A percentile compares a stretch with the other conserved stretches of the same genome.
These are phyloP conservation scores for Bruguiera sexangula DNA, from an alignment of 345 rosid species.

Conservation along the genomic window DNA sequence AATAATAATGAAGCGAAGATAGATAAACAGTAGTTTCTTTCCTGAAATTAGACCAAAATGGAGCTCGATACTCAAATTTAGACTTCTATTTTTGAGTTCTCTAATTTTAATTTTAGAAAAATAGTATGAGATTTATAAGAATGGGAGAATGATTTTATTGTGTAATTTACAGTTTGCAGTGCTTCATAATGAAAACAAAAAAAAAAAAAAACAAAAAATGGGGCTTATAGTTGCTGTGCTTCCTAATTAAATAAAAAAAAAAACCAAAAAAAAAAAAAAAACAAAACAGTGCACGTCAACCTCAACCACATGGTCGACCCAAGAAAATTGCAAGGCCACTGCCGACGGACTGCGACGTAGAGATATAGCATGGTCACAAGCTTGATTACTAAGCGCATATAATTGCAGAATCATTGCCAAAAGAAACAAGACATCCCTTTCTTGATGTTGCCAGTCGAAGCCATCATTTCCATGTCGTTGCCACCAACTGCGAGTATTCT, in stretches of 20 bases:
- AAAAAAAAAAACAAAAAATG: neutral
- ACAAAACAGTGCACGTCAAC: neutral
- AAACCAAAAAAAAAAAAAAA: neutral
- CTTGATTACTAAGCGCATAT: neutral
- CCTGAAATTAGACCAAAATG: neutral
- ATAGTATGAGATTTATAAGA: no score
- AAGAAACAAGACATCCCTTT: conserved; percentile 22
- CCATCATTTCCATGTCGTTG: conserved; percentile 30
- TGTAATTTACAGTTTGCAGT: neutral
- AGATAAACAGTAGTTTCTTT: no score
- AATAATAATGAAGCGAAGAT: no score
- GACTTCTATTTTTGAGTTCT: no score
- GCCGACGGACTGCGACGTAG: neutral
- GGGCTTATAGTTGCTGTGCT: neutral
- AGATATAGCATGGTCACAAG: neutral
- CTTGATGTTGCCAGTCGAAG: conserved; percentile 32
- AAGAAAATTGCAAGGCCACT: neutral
- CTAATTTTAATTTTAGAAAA: no score
- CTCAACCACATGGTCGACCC: neutral
- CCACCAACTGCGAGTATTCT: conserved; percentile 19
- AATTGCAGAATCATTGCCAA: conserved; percentile 4
- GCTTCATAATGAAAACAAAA: neutral
- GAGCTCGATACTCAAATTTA: no score
- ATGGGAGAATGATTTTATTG: no score
- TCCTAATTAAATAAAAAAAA: neutral